Base-by-base conservation (phyloP, 2,329 filamentous ascomycete genomes). In the Diaporthe capsici region DNA sequence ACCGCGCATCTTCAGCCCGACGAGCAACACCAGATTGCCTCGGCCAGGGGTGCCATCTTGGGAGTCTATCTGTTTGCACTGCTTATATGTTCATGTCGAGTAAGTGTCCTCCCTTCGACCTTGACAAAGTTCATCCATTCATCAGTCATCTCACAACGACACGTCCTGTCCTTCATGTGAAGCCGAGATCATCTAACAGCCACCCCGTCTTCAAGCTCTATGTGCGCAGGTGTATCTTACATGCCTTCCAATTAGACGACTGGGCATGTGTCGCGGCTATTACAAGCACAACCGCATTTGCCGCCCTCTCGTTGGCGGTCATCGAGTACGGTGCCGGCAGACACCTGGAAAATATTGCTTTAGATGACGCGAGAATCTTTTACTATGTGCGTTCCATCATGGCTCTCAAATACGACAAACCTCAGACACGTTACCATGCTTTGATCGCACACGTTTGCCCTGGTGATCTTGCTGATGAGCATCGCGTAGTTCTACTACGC, bases 1-100 rank as follows among this genome's bases (percentile, higher is more conserved):
- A 67, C 61, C 3, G 61, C 61, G 28, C 44, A 67, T 34, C 61
- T 67, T n/a, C 17, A 67, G 61, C 61, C 61, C 2, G 61, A 67
- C 28, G 61, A 67, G 42, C 42, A 28, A 22, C 61, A 15, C 28
- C 61, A 67, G 20, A 67, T 67, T 31, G 42, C 61, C 6, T 34
- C 61, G 10, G 61, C 61, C 3, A 44, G 61, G 10, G 61, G 61
- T 31, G 61, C 61, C 28, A 67, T 67, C 28, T 49, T 67, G 17
- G 42, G 61, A 4, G 61, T 67, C 25, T 67, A 67, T 17, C 5
- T 67, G 5, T 34, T 67, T 31, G 42, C 61, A 10, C 17, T 67
- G 44, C 17, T 67, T 1, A 31, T 67, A 34, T 67, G 61, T 20
- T 67, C 17, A 22, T 67, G 42, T 49, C 61, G 61, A 13, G 61